phyloP scores from a whole-genome alignment of 2,329 filamentous ascomycete species.

The Monosporascus sp. region DNA sequence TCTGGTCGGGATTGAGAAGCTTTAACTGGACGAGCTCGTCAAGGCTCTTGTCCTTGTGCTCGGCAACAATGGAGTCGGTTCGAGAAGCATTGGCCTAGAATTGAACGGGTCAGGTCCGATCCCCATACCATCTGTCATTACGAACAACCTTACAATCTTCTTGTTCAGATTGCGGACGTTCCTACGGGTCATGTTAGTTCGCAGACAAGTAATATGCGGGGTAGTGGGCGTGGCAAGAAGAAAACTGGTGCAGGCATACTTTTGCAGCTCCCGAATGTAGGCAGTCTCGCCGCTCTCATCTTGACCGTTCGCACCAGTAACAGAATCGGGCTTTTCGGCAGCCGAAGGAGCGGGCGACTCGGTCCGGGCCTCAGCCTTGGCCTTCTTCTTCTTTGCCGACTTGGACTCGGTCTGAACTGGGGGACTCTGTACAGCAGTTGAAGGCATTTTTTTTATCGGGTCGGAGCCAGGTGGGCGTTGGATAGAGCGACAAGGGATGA shows the following conservation, averaged over 20 bases:
- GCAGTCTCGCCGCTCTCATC: conserved; percentile 65
- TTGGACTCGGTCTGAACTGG: conserved; percentile 58
- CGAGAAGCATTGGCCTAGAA: conserved; percentile 63
- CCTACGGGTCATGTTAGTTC: conserved; percentile 39
- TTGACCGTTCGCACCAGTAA: conserved; percentile 45
- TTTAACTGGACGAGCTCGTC: conserved; percentile 66
- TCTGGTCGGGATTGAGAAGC: conserved; percentile 78
- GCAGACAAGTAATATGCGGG: conserved; percentile 3
- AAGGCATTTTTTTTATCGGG: conserved; percentile 49
- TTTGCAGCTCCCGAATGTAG: conserved; percentile 84
- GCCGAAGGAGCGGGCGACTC: conserved; percentile 51
- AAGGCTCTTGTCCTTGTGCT: conserved; percentile 65
- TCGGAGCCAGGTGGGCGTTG: conserved; percentile 1
- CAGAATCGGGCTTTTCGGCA: conserved; percentile 43
- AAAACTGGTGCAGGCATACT: conserved; percentile 52
- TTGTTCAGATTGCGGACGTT: conserved; percentile 89
- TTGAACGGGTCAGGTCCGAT: neutral
- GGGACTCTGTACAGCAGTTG: conserved; percentile 58
- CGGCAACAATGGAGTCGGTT: conserved; percentile 63
- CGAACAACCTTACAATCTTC: conserved; percentile 68
- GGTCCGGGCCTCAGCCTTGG: conserved; percentile 46
- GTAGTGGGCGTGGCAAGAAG: conserved; percentile 8
- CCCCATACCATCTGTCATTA: neutral
- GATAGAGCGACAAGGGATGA: neutral
- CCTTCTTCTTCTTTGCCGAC: conserved; percentile 65